Percentiles rank a stretch among this genome's conserved stretches.
Conservation (phyloP, 1,139 yeast genomes). For the Nakaseomyces nivariensis region DNA sequence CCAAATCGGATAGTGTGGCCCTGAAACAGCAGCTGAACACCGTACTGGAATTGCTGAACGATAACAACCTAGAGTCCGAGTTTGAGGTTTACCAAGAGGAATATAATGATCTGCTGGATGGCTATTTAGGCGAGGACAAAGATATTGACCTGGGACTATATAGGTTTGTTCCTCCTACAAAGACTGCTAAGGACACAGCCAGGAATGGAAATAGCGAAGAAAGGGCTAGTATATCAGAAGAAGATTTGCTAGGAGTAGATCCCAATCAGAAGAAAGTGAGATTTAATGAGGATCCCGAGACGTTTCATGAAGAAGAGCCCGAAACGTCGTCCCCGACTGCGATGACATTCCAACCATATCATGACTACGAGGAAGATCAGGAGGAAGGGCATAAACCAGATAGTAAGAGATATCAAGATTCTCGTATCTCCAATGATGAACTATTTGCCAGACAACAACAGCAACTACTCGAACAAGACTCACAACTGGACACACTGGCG, state of each 20-base stretch:
- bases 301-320: slow-evolving; percentile 6
- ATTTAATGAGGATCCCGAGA: slow-evolving; percentile 19
- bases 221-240: not conserved
- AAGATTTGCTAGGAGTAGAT: not conserved
- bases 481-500: slow-evolving; percentile 20
- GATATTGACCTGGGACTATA: not conserved
- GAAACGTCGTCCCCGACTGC: not conserved
- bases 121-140: not conserved
- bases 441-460: slow-evolving; percentile 26
- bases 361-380: slow-evolving; percentile 12
- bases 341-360: slow-evolving; percentile 16
- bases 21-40: slow-evolving; percentile 18
- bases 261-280: slow-evolving; percentile 15
- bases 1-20: slow-evolving; percentile 18
- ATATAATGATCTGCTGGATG: slow-evolving; percentile 7
- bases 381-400: not conserved
- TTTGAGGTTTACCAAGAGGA: not conserved
- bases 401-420: not conserved
- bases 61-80: not conserved
- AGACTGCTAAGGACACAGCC: too few relatives aligned
- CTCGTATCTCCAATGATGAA: slow-evolving; percentile 18
- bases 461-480: slow-evolving; percentile 24
- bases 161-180: not conserved
- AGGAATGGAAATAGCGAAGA: too few relatives aligned
- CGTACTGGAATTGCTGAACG: slow-evolving; percentile 12